Evolutionary conservation across 2,329 filamentous ascomycete species (phyloP), one percentile per base, ranked within the genome.

Genomic region (Aspergillus udagawae): DNA sequence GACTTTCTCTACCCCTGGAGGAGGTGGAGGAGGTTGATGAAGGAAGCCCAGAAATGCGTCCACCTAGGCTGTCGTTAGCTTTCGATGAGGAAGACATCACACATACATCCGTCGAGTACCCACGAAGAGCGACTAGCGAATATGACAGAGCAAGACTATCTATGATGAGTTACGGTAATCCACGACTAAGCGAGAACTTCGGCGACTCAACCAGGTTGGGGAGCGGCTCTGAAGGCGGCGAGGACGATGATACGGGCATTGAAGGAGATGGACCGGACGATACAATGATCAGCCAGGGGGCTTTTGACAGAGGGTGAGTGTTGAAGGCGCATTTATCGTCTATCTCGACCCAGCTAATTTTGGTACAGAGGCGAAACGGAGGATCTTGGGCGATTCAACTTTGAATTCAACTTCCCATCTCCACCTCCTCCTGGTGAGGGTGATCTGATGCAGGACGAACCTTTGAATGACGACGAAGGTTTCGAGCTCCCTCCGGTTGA

Each of bases 181-280:
- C 71, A 23, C 68, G 76, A 21, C 66, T 81, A 50, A 83, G 80
- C 62, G 82, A 82, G 57, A 73, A 78, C 55, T 83, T 83, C 62
- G 79, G 72, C 1, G 80, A 80, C 54, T 60, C 78, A 49, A 78
- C 75, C 20, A 73, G 77, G 54, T 58, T 80, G 8, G 79, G 80
- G 53, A 75, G 77, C 12, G 76, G 72, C 1, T 77, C 61, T 14
- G 74, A 77, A 29, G 65, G 21, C 21, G 44, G 21, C 21, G 44
- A 56, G 21, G 71, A 64, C 14, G 78, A 79, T 29, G 67, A 73
- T 25, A 72, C 75, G 10, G 67, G 75, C 20, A 67, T 77, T 28
- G 68, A 70, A 41, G 70, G 70, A 9, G 71, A 65, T 27, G 65
- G 62, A 41, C 49, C 51, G 6, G 74, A 76, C 28, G 70, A 76